Evolutionary conservation across 331 rosid genomes (phyloP), one percentile per base, ranked within the genome.

Genomic region (Cydonia oblonga): DNA sequence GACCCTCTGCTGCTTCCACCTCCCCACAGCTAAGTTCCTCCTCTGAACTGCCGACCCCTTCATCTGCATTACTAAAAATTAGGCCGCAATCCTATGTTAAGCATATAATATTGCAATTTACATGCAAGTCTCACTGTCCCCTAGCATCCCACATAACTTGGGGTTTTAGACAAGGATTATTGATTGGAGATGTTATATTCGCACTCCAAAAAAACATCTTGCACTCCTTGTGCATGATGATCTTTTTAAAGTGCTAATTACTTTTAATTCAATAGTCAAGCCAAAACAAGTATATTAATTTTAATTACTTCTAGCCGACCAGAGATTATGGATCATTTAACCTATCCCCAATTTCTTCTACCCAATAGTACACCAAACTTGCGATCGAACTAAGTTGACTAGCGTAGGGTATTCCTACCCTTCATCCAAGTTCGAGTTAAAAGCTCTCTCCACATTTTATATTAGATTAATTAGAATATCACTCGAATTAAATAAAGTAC

Each of bases 21-120:
- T 82, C 87, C 70, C 68, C 89, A 72, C 73, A 77, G 65, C 74
- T 66, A 9, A 73, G 22, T 15, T 78, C 87, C 67, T 87, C 88
- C 79, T 79, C 90, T 9, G 76, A 72, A 42, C 59, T 28, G 29
- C 68, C 76, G 20, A 26, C 20, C 15, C 44, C 76, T 72, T 72
- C 76, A 42, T 72, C 76, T 72, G 59, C 42, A 72, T 40, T 7
- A 19, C 20, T 10, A 11, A 40, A 32, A 38, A 2, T 40, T 38
- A 59, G 56, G 10, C 40, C 4, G 30, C 29, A 22, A 13, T 11
- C 24, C 8, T 14, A 38, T 3, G 29, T 26, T 26, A 68, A 46
- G 59, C 72, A 20, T 23, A 3, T 46, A 16, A 49, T 49, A 7
- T 6, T 68, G 22, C 60, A 26, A 26, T 46, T 46, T 5, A 46